phyloP scores from a whole-genome alignment of 345 rosid genomes.

The Eucalyptus marginata region DNA sequence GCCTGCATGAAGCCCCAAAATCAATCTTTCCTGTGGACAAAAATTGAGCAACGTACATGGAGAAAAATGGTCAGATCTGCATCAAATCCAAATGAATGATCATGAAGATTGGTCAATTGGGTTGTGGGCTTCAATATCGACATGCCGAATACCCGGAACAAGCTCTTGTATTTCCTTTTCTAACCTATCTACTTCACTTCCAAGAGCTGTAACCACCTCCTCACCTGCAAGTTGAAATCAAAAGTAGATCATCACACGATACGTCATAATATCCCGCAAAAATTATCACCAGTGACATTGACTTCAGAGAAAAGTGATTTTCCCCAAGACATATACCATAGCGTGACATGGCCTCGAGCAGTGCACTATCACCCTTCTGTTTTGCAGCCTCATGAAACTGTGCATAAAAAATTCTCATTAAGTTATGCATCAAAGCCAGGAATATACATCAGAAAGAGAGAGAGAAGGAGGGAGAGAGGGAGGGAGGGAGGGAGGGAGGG shows the following conservation, averaged over 20 bases:
- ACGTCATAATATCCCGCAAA: neutral
- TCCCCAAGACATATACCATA: constrained; percentile 50
- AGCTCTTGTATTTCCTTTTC: constrained; percentile 93
- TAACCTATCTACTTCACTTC: constrained; percentile 94
- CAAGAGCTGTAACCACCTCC: constrained; percentile 95
- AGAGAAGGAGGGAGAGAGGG: neutral
- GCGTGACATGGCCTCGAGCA: constrained; percentile 74
- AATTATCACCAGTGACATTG: neutral
- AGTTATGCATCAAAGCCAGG: neutral
- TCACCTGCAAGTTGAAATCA: constrained; percentile 43
- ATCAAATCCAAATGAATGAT: neutral
- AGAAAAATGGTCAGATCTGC: neutral
- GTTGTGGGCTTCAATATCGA: constrained; percentile 97
- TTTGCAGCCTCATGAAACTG: constrained; percentile 75
- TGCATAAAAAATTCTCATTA: neutral
- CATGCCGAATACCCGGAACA: constrained; percentile 94
- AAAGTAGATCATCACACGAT: neutral
- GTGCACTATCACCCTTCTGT: constrained; percentile 44
- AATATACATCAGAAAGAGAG: neutral
- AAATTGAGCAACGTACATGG: neutral
- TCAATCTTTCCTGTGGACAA: neutral
- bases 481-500: neutral
- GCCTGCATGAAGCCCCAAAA: neutral
- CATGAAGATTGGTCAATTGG: constrained; percentile 14
- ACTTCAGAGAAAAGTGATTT: neutral